Percentiles rank a stretch among this genome's conserved stretches.
These are phyloP conservation scores for Apiospora kogelbergensis DNA, from an alignment of 2,329 filamentous ascomycete genomes.

Conservation along the genomic window DNA sequence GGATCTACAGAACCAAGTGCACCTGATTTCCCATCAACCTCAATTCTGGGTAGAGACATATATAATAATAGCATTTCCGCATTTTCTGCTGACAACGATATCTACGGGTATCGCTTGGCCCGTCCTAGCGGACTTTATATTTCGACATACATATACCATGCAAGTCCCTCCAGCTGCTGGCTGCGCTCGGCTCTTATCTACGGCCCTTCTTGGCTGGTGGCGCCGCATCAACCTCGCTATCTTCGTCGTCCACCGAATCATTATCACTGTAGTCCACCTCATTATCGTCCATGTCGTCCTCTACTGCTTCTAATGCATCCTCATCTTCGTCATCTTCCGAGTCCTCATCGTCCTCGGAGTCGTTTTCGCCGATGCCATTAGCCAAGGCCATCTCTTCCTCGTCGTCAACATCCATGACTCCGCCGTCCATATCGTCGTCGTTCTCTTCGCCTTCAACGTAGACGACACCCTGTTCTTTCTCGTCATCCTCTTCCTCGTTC, in stretches of 20 bases:
- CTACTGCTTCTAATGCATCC: constrained; percentile 38
- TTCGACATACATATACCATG: constrained; percentile 3
- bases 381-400: constrained; percentile 54
- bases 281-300: constrained; percentile 49
- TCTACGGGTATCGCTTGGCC: constrained; percentile 16
- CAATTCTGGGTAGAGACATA: background rate
- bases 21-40: background rate
- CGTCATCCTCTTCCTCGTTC: constrained; percentile 54
- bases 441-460: constrained; percentile 84
- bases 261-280: constrained; percentile 61
- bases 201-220: constrained; percentile 41
- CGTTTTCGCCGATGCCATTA: constrained; percentile 54
- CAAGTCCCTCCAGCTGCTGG: background rate
- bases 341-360: constrained; percentile 61
- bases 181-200: constrained; percentile 9
- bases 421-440: constrained; percentile 43
- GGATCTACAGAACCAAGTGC: background rate
- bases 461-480: constrained; percentile 73
- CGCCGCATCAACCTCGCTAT: constrained; percentile 49
- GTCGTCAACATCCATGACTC: constrained; percentile 53
- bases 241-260: constrained; percentile 57
- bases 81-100: background rate
- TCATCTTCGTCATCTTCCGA: constrained; percentile 39
- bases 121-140: constrained; percentile 10
- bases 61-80: background rate